Percentiles rank a stretch among this genome's conserved stretches.
phyloP scores from a whole-genome alignment of 306 rosid species.

The Luffa aegyptiaca region DNA sequence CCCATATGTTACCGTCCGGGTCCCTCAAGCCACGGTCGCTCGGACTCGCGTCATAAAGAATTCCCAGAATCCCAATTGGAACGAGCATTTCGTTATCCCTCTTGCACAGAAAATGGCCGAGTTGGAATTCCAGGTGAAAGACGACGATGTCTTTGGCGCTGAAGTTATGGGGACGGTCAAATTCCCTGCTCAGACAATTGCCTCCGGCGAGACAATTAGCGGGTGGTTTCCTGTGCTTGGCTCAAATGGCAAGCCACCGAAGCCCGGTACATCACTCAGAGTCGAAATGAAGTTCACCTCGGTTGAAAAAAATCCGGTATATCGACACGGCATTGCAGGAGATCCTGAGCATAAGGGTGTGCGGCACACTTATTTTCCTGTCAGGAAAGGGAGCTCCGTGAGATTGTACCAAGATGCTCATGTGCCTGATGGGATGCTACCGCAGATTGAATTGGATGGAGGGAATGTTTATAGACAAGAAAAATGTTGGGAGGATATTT shows the following conservation, averaged over 20 bases:
- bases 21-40: conserved; percentile 79
- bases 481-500: conserved; percentile 94
- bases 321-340: conserved; percentile 54
- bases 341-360: conserved; percentile 71
- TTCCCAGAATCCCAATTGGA: conserved; percentile 50
- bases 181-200: conserved; percentile 39
- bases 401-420: conserved; percentile 87
- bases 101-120: conserved; percentile 54
- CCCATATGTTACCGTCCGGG: conserved; percentile 60
- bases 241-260: conserved; percentile 35
- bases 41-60: conserved; percentile 83
- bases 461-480: conserved; percentile 34
- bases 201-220: conserved; percentile 27
- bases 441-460: conserved; percentile 49
- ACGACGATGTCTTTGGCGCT: conserved; percentile 70
- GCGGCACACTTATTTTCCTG: conserved; percentile 61
- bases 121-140: conserved; percentile 70
- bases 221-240: conserved; percentile 42
- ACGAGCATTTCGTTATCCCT: conserved; percentile 54
- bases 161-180: conserved; percentile 42
- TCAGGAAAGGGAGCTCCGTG: conserved; percentile 61
- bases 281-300: conserved; percentile 60
- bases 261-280: conserved; percentile 28
- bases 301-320: conserved; percentile 23
- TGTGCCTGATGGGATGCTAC: conserved; percentile 23